These are phyloP conservation scores for Podospora anserina DNA, from an alignment of 495 filamentous ascomycete species.

Conservation along the genomic window DNA sequence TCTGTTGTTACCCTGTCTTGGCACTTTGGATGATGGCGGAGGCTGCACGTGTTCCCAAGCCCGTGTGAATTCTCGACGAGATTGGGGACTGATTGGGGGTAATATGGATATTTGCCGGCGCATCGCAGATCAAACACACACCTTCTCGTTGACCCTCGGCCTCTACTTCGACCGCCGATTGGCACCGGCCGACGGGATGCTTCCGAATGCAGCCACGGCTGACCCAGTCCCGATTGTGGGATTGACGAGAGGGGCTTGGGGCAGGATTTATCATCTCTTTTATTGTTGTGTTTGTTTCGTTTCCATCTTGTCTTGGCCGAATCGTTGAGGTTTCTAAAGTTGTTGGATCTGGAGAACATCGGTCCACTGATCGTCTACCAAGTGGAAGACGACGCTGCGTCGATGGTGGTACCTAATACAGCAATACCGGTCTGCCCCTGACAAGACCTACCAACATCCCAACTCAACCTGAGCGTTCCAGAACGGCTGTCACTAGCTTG, in stretches of 20 bases:
- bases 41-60: constrained; percentile 6
- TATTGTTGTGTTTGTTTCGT: constrained; percentile 1
- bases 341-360: too few relatives aligned
- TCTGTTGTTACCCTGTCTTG: constrained; percentile 20
- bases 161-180: constrained; percentile 25
- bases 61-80: constrained; percentile 17
- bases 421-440: not conserved
- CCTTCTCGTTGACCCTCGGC: constrained; percentile 7
- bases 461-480: not conserved
- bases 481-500: not conserved
- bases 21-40: constrained; percentile 32
- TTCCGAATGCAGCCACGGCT: constrained; percentile 31
- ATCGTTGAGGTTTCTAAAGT: not conserved
- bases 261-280: constrained; percentile 2
- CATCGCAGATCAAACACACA: constrained; percentile 25
- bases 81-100: constrained; percentile 26
- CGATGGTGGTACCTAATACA: not conserved
- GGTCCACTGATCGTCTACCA: not conserved
- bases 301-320: not conserved
- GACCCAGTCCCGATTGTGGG: constrained; percentile 11
- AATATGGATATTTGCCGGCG: constrained; percentile 36
- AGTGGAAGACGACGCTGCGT: not conserved
- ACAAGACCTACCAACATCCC: not conserved
- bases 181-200: constrained; percentile 16
- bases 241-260: constrained; percentile 10